These are phyloP conservation scores for Colletotrichum simmondsii DNA, from an alignment of 2,329 filamentous ascomycete species.

Conservation along the genomic window DNA sequence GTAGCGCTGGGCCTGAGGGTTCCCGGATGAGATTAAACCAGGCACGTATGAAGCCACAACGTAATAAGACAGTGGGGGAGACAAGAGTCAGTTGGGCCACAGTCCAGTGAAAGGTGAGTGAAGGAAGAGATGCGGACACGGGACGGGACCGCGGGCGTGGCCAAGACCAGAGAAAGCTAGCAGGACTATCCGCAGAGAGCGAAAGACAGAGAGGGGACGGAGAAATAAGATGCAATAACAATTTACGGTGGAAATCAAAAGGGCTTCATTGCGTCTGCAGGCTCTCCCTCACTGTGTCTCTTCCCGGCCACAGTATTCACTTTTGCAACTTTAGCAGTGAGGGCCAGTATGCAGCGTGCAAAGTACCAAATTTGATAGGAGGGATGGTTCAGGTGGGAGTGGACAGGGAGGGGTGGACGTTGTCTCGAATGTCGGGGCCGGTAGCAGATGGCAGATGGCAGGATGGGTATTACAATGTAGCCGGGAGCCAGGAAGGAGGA, in stretches of 20 bases:
- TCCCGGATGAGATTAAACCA: slow-evolving; percentile 29
- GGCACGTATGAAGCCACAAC: slow-evolving; percentile 31
- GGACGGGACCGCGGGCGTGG: slow-evolving; percentile 17
- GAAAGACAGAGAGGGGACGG: not conserved
- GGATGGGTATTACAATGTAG: slow-evolving; percentile 26
- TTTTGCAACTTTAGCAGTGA: not conserved
- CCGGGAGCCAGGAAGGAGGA: slow-evolving; percentile 30
- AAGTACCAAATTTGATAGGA: slow-evolving; percentile 33
- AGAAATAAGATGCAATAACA: not conserved
- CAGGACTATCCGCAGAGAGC: not conserved
- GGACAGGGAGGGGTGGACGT: slow-evolving; percentile 27
- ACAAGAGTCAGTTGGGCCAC: slow-evolving; percentile 24
- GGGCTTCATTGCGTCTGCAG: not conserved
- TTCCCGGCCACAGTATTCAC: not conserved
- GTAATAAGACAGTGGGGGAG: slow-evolving; percentile 34
- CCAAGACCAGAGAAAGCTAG: not conserved
- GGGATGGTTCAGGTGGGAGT: slow-evolving; percentile 35
- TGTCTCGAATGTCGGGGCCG: slow-evolving; percentile 33
- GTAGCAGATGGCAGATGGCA: slow-evolving; percentile 32
- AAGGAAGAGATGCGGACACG: slow-evolving; percentile 15
- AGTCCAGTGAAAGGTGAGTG: slow-evolving; percentile 9
- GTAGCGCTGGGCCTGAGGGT: slow-evolving; percentile 30
- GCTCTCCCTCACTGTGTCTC: not conserved
- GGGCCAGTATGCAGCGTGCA: not conserved
- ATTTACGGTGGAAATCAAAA: not conserved